Conservation (phyloP, 2,329 filamentous ascomycete genomes). For the Scedosporium minutisporum region DNA sequence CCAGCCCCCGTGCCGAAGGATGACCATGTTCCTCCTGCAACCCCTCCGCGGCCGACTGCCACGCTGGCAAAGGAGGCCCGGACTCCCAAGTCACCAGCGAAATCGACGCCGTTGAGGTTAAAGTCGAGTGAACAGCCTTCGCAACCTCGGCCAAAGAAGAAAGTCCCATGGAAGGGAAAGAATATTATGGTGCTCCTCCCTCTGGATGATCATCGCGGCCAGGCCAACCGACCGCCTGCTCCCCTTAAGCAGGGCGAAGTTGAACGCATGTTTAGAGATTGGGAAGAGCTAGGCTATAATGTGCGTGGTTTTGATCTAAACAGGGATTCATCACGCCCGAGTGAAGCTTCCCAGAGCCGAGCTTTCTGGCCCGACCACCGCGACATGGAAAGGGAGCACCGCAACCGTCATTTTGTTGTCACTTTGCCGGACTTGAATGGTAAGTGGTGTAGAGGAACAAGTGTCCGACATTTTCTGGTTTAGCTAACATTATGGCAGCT, state of each 20-base stretch:
- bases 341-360: constrained; percentile 52
- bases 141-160: constrained; percentile 57
- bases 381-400: constrained; percentile 48
- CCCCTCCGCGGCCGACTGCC: constrained; percentile 11
- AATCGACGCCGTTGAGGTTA: constrained; percentile 21
- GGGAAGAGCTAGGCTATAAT: constrained; percentile 61
- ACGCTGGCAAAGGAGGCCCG: constrained; percentile 11
- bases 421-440: constrained; percentile 60
- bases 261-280: constrained; percentile 51
- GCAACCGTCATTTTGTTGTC: constrained; percentile 46
- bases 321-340: constrained; percentile 29
- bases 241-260: constrained; percentile 49
- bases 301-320: constrained; percentile 59
- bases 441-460: constrained; percentile 20
- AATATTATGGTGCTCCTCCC: constrained; percentile 63
- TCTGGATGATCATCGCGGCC: constrained; percentile 55
- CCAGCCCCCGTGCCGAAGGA: background rate
- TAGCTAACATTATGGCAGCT: constrained; percentile 22
- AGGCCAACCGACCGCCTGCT: constrained; percentile 39
- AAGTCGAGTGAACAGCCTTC: constrained; percentile 28
- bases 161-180: constrained; percentile 66
- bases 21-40: constrained; percentile 10
- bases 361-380: constrained; percentile 56
- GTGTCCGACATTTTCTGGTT: background rate
- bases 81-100: constrained; percentile 25